Base-by-base conservation (phyloP, 2,329 filamentous ascomycete genomes). In the Monilinia laxa region DNA sequence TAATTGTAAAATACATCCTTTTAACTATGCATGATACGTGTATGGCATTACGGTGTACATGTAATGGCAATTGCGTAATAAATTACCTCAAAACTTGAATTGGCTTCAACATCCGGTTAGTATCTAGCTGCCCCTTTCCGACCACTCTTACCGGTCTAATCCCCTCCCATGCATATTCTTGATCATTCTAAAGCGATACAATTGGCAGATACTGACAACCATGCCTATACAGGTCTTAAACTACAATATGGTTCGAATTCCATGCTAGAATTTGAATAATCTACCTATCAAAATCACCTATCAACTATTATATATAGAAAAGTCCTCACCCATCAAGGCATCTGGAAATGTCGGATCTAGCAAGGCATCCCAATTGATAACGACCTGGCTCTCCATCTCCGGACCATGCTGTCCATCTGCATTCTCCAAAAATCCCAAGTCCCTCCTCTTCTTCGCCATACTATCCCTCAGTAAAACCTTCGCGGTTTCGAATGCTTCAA, bases 281-380 rank as follows among this genome's bases (percentile, higher is more conserved):
- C 1, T 20, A 52, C 12, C 40, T 5, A 9, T 10, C 52, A n/a
- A 20, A 31, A 31, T 31, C 28, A 31, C 28, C 3, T 11, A 49
- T 28, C 47, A 62, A 20, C 7, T 38, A 62, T 62, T 38, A 53
- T 65, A 62, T 4, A 65, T 49, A 12, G 64, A 62, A 45, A 54
- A 65, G 3, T 65, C 64, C 16, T 65, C 64, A 45, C 64, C 38
- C 64, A 65, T 65, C 23, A 65, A 42, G 1, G 64, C 45, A n/a
- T 65, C 64, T 0, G 64, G 64, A 35, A 65, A 60, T 4, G 18
- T 60, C 14, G 70, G 71, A 62, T 73, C 70, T 18, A 73, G 45
- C 56, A 72, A 47, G 5, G 70, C 69, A 65, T 73, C 71, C 71
- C 71, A 72, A 62, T 72, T 67, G 31, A 72, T 68, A 52, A 69